Evolutionary conservation across 2,329 filamentous ascomycete genomes (phyloP).

Genomic region (Verticillium albo-atrum): DNA sequence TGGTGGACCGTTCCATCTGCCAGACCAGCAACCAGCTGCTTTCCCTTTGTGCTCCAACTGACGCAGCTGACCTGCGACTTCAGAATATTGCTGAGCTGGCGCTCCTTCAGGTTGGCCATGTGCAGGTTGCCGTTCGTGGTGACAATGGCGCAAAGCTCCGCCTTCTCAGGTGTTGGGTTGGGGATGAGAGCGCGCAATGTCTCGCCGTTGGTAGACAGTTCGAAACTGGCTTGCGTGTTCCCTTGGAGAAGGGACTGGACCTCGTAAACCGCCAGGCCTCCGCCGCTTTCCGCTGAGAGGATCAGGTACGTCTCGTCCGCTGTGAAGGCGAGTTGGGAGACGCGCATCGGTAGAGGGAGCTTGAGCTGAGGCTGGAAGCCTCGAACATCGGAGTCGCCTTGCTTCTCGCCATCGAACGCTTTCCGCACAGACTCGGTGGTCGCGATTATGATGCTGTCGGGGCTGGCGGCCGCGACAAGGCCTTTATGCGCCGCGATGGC

Average conservation of each 20-base stretch:
- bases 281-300: constrained; percentile 74
- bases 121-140: constrained; percentile 76
- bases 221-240: constrained; percentile 63
- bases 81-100: constrained; percentile 58
- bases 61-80: constrained; percentile 75
- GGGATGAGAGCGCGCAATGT: constrained; percentile 70
- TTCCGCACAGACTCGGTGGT: constrained; percentile 74
- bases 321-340: constrained; percentile 88
- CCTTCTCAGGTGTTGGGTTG: constrained; percentile 72
- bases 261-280: constrained; percentile 80
- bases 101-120: constrained; percentile 74
- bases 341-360: constrained; percentile 66
- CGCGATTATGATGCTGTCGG: constrained; percentile 71
- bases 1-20: constrained; percentile 76
- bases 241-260: constrained; percentile 63
- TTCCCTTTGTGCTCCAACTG: constrained; percentile 90
- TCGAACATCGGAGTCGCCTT: constrained; percentile 61
- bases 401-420: constrained; percentile 57
- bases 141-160: constrained; percentile 75
- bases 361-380: constrained; percentile 69
- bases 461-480: constrained; percentile 81
- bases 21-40: constrained; percentile 84
- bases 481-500: constrained; percentile 76
- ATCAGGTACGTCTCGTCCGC: constrained; percentile 83
- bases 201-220: constrained; percentile 72